Evolutionary conservation across 768 basidiomycete species (phyloP).

Genomic region (Scleroderma bovista): DNA sequence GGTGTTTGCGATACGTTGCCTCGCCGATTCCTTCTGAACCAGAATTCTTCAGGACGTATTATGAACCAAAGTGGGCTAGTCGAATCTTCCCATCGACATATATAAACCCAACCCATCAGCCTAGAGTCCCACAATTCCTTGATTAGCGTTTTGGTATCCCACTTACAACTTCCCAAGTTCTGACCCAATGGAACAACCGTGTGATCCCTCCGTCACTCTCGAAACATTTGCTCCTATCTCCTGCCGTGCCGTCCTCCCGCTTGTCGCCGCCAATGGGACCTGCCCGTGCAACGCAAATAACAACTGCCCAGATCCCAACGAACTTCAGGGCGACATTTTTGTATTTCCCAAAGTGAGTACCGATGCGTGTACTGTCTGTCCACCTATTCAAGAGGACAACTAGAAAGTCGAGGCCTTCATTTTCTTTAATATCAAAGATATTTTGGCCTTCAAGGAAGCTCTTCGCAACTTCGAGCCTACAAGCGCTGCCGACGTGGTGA

Average conservation of each 20-base stretch:
- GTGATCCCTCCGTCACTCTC: no score
- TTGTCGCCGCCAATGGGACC: not conserved
- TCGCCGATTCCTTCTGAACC: no score
- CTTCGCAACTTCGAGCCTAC: not conserved
- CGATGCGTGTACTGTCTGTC: no score
- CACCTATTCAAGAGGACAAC: not conserved
- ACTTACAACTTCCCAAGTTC: no score
- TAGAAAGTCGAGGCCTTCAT: constrained; percentile 3
- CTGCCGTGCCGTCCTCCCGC: not conserved
- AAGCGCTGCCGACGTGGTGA: not conserved
- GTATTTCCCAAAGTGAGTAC: constrained; percentile 1
- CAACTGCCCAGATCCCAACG: not conserved
- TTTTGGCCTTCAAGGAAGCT: not conserved
- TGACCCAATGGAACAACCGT: no score
- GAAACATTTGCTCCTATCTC: not conserved
- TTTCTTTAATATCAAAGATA: constrained; percentile 3
- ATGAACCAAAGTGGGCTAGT: no score
- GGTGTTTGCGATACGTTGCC: no score
- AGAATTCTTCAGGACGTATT: no score
- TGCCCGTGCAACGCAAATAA: not conserved
- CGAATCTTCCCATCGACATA: no score
- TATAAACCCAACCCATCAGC: no score
- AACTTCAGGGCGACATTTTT: constrained; percentile 5
- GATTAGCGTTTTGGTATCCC: no score
- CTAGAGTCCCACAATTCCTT: no score